phyloP scores from a whole-genome alignment of 108 stramenopile genomes.

The Pseudonitzschia delicatissima region DNA sequence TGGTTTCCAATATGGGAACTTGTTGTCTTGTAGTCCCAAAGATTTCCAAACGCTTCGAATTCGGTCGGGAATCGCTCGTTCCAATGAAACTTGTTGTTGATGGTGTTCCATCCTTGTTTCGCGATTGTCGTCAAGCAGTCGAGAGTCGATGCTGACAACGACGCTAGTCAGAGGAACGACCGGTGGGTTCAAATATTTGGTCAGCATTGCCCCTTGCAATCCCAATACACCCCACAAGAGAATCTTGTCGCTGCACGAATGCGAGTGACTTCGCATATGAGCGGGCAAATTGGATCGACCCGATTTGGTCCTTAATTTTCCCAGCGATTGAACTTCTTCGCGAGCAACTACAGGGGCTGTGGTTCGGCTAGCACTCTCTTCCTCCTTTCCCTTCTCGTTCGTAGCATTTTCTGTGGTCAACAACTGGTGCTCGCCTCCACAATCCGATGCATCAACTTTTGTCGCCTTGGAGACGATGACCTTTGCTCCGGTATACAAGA shows the following conservation, averaged over 20 bases:
- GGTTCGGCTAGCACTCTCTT: not conserved
- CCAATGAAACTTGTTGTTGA: constrained; percentile 50
- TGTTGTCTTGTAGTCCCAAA: not conserved
- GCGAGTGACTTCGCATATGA: constrained; percentile 67
- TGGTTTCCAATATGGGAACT: not conserved
- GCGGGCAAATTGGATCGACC: constrained; percentile 84
- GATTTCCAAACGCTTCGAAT: constrained; percentile 17
- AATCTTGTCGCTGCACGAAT: constrained; percentile 93
- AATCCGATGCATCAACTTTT: constrained; percentile 16
- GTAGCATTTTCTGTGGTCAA: constrained; percentile 6
- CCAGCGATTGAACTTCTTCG: constrained; percentile 63
- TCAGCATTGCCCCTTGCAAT: constrained; percentile 62
- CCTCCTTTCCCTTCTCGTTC: not conserved
- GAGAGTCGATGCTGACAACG: constrained; percentile 65
- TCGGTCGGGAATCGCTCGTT: constrained; percentile 56
- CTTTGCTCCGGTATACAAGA: constrained; percentile 88
- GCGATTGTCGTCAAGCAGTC: constrained; percentile 10
- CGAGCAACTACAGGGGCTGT: constrained; percentile 39
- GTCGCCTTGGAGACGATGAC: constrained; percentile 52
- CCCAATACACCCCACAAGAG: constrained; percentile 83
- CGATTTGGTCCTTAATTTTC: constrained; percentile 82
- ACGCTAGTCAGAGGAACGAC: constrained; percentile 52
- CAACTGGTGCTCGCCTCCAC: constrained; percentile 26
- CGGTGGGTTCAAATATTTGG: constrained; percentile 41
- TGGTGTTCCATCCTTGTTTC: not conserved